Percentiles rank a stretch among this genome's conserved stretches.
Evolutionary conservation across 139 green algal species (phyloP).

Genomic region (Chlamydomonas sp.): DNA sequence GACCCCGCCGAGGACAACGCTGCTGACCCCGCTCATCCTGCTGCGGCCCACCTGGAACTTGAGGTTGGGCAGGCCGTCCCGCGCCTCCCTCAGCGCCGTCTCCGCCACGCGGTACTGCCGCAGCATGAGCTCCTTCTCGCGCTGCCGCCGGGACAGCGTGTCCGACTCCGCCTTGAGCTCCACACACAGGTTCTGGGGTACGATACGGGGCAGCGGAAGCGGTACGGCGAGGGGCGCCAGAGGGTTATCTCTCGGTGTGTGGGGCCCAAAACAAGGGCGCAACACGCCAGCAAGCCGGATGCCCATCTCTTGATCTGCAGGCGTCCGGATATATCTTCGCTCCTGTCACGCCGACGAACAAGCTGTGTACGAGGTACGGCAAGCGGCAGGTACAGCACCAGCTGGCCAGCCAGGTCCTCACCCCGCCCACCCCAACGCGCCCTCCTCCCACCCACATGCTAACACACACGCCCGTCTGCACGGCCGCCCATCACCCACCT

Average conservation of each 20-base stretch:
- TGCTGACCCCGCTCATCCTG: background rate
- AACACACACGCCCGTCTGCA: background rate
- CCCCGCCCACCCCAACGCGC: no score
- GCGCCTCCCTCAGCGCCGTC: conserved; percentile 37
- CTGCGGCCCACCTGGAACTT: conserved; percentile 31
- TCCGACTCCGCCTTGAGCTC: conserved; percentile 53
- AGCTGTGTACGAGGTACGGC: no score
- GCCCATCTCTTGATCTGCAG: no score
- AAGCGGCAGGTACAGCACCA: no score
- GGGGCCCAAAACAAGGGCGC: no score
- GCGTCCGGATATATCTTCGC: no score
- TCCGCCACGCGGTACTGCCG: conserved; percentile 58
- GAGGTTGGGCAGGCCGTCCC: conserved; percentile 54
- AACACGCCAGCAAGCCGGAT: no score
- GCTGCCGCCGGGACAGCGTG: conserved; percentile 32
- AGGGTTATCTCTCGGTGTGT: background rate
- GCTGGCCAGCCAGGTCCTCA: no score
- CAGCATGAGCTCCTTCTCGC: conserved; percentile 64
- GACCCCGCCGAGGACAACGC: background rate
- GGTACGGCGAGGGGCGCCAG: background rate
- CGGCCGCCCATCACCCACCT: conserved; percentile 30
- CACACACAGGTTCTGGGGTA: conserved; percentile 37
- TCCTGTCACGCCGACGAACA: no score
- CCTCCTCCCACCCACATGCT: no score
- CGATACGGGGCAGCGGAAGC: background rate